Conservation (phyloP, 257 asterid genomes). For the Rhazya stricta region DNA sequence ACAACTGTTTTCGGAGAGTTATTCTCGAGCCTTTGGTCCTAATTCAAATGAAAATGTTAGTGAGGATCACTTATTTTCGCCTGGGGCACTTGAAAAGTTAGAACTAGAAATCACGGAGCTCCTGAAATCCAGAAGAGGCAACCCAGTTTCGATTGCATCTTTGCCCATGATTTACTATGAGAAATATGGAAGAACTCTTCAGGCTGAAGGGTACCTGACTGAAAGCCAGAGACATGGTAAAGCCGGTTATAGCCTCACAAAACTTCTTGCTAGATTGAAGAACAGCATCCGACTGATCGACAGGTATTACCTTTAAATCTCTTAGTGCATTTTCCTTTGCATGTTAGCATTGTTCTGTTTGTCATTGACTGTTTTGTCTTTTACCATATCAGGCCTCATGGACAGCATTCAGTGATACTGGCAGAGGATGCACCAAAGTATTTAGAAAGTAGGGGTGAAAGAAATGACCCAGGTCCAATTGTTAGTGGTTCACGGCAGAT, state of each 20-base stretch:
- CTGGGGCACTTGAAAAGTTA: slow-evolving; percentile 59
- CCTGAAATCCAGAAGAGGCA: slow-evolving; percentile 56
- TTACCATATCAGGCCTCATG: slow-evolving; percentile 63
- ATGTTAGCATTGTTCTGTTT: not conserved
- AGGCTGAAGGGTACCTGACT: slow-evolving; percentile 82
- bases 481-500: slow-evolving; percentile 70
- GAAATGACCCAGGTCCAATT: slow-evolving; percentile 70
- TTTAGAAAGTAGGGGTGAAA: slow-evolving; percentile 46
- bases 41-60: slow-evolving; percentile 32
- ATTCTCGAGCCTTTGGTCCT: slow-evolving; percentile 31
- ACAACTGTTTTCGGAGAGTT: slow-evolving; percentile 36
- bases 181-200: slow-evolving; percentile 59
- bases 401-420: slow-evolving; percentile 74
- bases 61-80: slow-evolving; percentile 50
- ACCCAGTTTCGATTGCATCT: slow-evolving; percentile 77
- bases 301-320: slow-evolving; percentile 34
- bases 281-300: slow-evolving; percentile 66
- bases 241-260: slow-evolving; percentile 81
- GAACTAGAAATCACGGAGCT: slow-evolving; percentile 68
- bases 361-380: not conserved
- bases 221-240: slow-evolving; percentile 92
- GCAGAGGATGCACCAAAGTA: slow-evolving; percentile 69
- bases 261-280: slow-evolving; percentile 69
- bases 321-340: not conserved
- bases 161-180: slow-evolving; percentile 75